These are phyloP conservation scores for Staphylotrichum tortipilum DNA, from an alignment of 495 filamentous ascomycete genomes.

Conservation along the genomic window DNA sequence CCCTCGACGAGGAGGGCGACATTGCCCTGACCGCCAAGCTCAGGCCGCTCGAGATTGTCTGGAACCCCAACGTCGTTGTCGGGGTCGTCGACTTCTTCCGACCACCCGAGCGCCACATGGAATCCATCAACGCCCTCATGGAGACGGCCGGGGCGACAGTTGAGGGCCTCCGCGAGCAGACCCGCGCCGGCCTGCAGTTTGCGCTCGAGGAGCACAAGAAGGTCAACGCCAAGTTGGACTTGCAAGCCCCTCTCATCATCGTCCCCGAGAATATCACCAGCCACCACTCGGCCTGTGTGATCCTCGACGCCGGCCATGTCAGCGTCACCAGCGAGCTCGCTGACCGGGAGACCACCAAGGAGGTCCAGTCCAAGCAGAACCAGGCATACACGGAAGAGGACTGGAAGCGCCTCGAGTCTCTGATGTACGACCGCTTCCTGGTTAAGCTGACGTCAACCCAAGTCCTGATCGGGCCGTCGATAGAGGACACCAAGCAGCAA, in stretches of 20 bases:
- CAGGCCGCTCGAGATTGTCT: conserved; percentile 92
- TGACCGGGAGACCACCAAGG: conserved; percentile 75
- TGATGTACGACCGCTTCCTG: conserved; percentile 94
- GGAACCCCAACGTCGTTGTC: conserved; percentile 86
- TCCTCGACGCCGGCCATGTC: conserved; percentile 91
- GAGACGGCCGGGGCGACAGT: conserved; percentile 93
- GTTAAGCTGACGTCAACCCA: conserved; percentile 91
- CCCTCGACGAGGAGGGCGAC: conserved; percentile 84
- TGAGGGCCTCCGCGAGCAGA: conserved; percentile 88
- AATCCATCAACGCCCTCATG: conserved; percentile 88
- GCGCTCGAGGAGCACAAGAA: conserved; percentile 97
- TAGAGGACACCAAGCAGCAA: conserved; percentile 83
- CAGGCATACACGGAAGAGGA: conserved; percentile 84
- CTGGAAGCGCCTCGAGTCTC: conserved; percentile 70
- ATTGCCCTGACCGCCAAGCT: conserved; percentile 82
- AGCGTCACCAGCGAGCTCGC: conserved; percentile 90
- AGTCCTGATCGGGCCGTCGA: conserved; percentile 87
- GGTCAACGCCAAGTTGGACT: conserved; percentile 88
- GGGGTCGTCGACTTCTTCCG: conserved; percentile 90
- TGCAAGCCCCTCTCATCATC: conserved; percentile 93
- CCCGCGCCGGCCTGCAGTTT: conserved; percentile 88
- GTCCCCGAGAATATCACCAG: conserved; percentile 85
- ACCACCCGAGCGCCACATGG: conserved; percentile 94
- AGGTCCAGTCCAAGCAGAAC: conserved; percentile 84
- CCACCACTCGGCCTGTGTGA: conserved; percentile 73